A percentile compares a stretch with the other conserved stretches of the same genome.
phyloP scores from a whole-genome alignment of 1,284 basidiomycete species.

The Trichosporon sp. region DNA sequence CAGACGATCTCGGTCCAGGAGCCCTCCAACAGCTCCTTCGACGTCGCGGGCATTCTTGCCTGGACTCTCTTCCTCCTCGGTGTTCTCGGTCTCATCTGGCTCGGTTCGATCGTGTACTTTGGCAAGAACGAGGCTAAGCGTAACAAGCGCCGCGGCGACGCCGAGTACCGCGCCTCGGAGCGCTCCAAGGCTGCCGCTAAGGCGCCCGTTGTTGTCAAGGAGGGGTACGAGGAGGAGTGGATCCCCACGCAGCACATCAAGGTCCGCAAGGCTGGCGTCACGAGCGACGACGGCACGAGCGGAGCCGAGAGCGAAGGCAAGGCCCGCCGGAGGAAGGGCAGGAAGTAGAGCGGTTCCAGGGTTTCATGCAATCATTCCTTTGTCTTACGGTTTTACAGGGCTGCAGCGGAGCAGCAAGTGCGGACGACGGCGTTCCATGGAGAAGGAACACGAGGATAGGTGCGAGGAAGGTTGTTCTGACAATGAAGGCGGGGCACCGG shows the following conservation, averaged over 20 bases:
- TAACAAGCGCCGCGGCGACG: slow-evolving; percentile 51
- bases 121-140: slow-evolving; percentile 53
- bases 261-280: slow-evolving; percentile 59
- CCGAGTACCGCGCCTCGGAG: slow-evolving; percentile 38
- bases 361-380: slow-evolving; percentile 17
- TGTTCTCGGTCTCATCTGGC: slow-evolving; percentile 68
- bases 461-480: no score
- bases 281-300: slow-evolving; percentile 45
- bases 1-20: slow-evolving; percentile 80
- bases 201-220: slow-evolving; percentile 61
- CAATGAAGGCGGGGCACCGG: no score
- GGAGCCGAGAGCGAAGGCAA: slow-evolving; percentile 50
- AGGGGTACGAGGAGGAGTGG: slow-evolving; percentile 87
- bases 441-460: no score
- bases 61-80: slow-evolving; percentile 72
- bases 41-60: slow-evolving; percentile 74
- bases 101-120: slow-evolving; percentile 68
- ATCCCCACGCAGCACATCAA: slow-evolving; percentile 84
- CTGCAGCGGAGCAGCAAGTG: no score
- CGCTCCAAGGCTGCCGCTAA: slow-evolving; percentile 38
- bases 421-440: no score
- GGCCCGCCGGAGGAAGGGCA: slow-evolving; percentile 38
- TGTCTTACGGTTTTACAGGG: not conserved
- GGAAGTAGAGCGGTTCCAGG: slow-evolving; percentile 25
- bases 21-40: slow-evolving; percentile 74